These are phyloP conservation scores for Phytophthora palmivora DNA, from an alignment of 352 stramenopile genomes.

Conservation along the genomic window DNA sequence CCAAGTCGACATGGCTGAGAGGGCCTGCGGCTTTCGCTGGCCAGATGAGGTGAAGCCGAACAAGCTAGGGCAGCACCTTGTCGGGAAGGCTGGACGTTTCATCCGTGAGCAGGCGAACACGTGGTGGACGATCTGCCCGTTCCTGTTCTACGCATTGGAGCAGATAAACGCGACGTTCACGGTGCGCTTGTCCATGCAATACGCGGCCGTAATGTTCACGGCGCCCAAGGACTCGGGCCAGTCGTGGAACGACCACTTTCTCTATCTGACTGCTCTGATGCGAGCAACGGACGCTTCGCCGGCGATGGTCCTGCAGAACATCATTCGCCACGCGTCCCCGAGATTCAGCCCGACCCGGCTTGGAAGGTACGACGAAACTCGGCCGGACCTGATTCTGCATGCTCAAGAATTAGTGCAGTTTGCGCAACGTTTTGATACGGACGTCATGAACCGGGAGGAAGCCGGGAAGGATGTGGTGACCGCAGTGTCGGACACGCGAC, in stretches of 20 bases:
- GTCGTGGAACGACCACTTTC: conserved; percentile 4
- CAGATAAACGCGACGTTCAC: conserved; percentile 10
- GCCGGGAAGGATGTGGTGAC: conserved; percentile 10
- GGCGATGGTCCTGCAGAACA: conserved; percentile 2
- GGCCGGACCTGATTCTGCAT: conserved; percentile 9
- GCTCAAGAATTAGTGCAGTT: conserved; percentile 3
- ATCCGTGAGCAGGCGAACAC: conserved; percentile 2
- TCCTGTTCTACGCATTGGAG: conserved; percentile 1
- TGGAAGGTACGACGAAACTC: conserved; percentile 1
- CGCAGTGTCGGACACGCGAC: conserved; percentile 1
- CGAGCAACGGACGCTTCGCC: conserved; percentile 2
- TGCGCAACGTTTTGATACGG: neutral
- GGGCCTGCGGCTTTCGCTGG: neutral
- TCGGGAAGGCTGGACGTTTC: neutral
- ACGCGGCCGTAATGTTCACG: neutral
- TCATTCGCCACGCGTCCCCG: conserved; percentile 1
- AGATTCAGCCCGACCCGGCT: conserved; percentile 8
- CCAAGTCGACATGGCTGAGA: conserved; percentile 5
- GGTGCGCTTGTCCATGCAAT: conserved; percentile 1
- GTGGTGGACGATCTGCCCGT: conserved; percentile 6
- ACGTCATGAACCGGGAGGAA: neutral
- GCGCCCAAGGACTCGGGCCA: neutral
- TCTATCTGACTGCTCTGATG: conserved; percentile 8
- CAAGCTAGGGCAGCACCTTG: neutral
- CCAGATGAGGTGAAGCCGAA: conserved; percentile 1